Evolutionary conservation across 495 filamentous ascomycete genomes (phyloP), one percentile per base, ranked within the genome.

Genomic region (Viridothelium virens): DNA sequence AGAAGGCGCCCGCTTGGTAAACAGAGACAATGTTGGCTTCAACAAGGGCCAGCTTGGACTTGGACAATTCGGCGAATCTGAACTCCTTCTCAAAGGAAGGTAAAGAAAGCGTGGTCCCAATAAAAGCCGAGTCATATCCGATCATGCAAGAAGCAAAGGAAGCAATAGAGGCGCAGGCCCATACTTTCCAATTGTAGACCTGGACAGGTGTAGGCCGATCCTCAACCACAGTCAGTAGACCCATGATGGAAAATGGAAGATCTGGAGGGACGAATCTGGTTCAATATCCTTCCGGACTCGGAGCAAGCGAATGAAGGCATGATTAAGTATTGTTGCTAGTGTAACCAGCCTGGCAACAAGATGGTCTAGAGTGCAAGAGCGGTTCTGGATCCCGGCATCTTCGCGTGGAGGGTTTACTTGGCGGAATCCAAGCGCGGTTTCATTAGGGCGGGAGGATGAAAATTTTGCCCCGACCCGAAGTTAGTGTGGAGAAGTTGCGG

Each of bases 181-280:
- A 91, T 56, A 91, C 82, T 46, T 86, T 79, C 87, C 87, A 91
- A 78, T 91, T 91, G 82, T 90, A 91, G 70, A 91, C 88, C 53
- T 79, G 77, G 65, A 67, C 76, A 1, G 86, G 86, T 70, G 87
- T 87, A 38, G 85, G 84, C 73, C 84, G 74, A 72, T 89, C 86
- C 74, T 89, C 86, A 63, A 84, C 81, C 59, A 87, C 75, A 31
- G 77, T 76, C 66, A 87, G 44, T 37, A 71, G 59, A 50, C 67
- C 67, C 67, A 69, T 71, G 34, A 16, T 71, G 3, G 2, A 7
- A 41, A 31, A 31, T 33, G 44, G 31, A 38, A 63, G 63, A 44
- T 11, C 3, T 53, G 44, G 18, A 31, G 14, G n/a, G 0, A 63
- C 12, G 47, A 2, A 10, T 39, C 18, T 46, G 38, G 37, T 46